Conservation (phyloP, 2,329 filamentous ascomycete genomes). For the Diplodia scrobiculata region DNA sequence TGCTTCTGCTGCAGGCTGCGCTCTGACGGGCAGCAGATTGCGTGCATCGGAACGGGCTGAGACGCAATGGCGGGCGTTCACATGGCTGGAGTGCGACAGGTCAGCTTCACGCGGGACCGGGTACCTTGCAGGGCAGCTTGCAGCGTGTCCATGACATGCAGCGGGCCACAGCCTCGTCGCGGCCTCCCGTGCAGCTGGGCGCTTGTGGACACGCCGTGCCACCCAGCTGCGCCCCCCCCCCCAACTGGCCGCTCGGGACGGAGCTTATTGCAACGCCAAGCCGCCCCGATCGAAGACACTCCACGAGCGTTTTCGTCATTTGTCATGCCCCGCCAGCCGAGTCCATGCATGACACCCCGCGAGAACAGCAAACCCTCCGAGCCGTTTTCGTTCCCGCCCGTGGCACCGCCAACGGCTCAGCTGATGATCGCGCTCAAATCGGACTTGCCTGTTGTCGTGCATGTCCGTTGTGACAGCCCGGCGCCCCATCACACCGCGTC, state of each 20-base stretch:
- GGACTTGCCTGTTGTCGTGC: background rate
- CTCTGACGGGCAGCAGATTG: slow-evolving; percentile 24
- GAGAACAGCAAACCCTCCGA: slow-evolving; percentile 19
- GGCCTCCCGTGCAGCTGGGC: slow-evolving; percentile 26
- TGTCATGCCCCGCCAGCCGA: slow-evolving; percentile 7
- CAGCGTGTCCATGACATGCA: slow-evolving; percentile 22
- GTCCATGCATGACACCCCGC: slow-evolving; percentile 14
- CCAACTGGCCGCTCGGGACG: slow-evolving; percentile 20
- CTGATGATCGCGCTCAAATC: slow-evolving; percentile 7
- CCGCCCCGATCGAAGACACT: background rate
- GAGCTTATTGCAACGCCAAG: slow-evolving; percentile 19
- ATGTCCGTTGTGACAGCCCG: slow-evolving; percentile 15
- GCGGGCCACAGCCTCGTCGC: slow-evolving; percentile 21
- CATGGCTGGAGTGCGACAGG: slow-evolving; percentile 14
- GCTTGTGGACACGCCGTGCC: slow-evolving; percentile 17
- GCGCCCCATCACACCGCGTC: slow-evolving; percentile 11
- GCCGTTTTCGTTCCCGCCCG: slow-evolving; percentile 9
- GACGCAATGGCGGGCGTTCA: background rate
- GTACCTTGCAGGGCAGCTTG: slow-evolving; percentile 25
- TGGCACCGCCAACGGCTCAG: background rate
- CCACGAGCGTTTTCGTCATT: slow-evolving; percentile 5
- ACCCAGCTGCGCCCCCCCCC: slow-evolving; percentile 1
- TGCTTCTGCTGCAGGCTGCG: slow-evolving; percentile 18
- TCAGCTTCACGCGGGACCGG: slow-evolving; percentile 10
- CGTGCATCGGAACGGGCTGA: background rate